phyloP scores from a whole-genome alignment of 2,329 filamentous ascomycete genomes.

The Sarocladiaceae sp. region DNA sequence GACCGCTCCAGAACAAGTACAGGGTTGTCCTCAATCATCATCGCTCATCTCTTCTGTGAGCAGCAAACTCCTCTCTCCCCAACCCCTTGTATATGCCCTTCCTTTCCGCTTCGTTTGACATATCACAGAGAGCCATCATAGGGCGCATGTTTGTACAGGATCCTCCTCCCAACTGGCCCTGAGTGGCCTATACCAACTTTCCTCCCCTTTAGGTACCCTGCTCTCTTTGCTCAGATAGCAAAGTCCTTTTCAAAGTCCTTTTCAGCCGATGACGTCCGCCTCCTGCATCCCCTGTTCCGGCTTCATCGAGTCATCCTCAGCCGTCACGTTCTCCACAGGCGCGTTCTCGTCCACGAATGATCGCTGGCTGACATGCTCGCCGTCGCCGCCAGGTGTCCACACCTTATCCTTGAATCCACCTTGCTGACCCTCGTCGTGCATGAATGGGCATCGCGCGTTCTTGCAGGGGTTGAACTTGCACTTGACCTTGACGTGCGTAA shows the following conservation, averaged over 20 bases:
- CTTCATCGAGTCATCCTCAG: slow-evolving; percentile 35
- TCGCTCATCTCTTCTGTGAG: not conserved
- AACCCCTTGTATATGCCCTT: not conserved
- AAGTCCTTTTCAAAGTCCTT: not conserved
- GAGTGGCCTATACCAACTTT: not conserved
- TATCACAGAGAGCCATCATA: not conserved
- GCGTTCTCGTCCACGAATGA: slow-evolving; percentile 72
- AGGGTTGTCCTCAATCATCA: too few species aligned
- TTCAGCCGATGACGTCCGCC: slow-evolving; percentile 28
- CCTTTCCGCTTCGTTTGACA: not conserved
- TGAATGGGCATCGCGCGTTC: slow-evolving; percentile 81
- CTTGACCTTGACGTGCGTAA: slow-evolving; percentile 75
- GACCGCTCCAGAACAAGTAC: slow-evolving; percentile 6
- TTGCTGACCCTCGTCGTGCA: slow-evolving; percentile 86
- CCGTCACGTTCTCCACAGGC: slow-evolving; percentile 67
- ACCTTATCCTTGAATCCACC: slow-evolving; percentile 83
- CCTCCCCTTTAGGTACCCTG: not conserved
- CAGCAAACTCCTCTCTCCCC: not conserved
- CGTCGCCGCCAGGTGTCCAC: slow-evolving; percentile 62
- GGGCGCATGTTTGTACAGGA: not conserved
- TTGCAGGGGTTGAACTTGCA: slow-evolving; percentile 91
- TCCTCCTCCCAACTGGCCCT: too few species aligned
- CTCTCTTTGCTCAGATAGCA: not conserved
- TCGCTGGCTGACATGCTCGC: slow-evolving; percentile 75
- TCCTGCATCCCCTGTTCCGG: slow-evolving; percentile 32